Evolutionary conservation across 1,284 basidiomycete species (phyloP), one percentile per base, ranked within the genome.

Genomic region (Fomitiporia mediterranea): DNA sequence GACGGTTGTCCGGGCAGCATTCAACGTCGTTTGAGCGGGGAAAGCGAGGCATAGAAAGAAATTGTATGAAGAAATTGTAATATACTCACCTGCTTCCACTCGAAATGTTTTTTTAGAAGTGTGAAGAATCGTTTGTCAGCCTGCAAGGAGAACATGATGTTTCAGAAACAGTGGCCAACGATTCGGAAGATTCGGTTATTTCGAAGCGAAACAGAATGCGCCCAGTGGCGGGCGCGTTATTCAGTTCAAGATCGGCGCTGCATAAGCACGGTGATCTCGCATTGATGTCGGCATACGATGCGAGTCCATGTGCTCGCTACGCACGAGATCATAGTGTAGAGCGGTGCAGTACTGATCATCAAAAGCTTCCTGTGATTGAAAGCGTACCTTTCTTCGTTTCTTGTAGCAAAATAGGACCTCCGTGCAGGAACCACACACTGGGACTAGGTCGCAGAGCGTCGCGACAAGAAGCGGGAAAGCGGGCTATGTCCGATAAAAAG

Each of bases 381-480:
- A 4, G 51, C 66, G 28, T 52, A 89, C 91, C 82, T 94, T 96
- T 70, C 94, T 80, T 48, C 94, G 80, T 67, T 96, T 96, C 72
- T 95, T 94, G 72, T 94, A 96, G 69, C 92, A 95, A 69, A 98
- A 96, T 23, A 93, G 69, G 56, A 94, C 79, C 60, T 92, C 86
- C 4, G 85, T 83, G 21, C 72, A 69, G 51, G 69, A 69, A 25
- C 38, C 23, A 15, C 21, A 39, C 23, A 39, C n/a, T 13, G 66
- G 55, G 1, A 78, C 73, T 17, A 97, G 79, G 40, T 86, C 81
- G 34, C 73, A 77, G 50, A 98, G 76, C 0, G 94, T 96, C 62
- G 86, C 70, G 1, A 95, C 88, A 1, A 98, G 80, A 13, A 95
- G 79, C 2, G 93, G 88, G 65, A 97, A 98, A 0, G 92, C 88